Base-by-base conservation (phyloP, 116 monocot genomes). In the Trichopus zeylanicus region DNA sequence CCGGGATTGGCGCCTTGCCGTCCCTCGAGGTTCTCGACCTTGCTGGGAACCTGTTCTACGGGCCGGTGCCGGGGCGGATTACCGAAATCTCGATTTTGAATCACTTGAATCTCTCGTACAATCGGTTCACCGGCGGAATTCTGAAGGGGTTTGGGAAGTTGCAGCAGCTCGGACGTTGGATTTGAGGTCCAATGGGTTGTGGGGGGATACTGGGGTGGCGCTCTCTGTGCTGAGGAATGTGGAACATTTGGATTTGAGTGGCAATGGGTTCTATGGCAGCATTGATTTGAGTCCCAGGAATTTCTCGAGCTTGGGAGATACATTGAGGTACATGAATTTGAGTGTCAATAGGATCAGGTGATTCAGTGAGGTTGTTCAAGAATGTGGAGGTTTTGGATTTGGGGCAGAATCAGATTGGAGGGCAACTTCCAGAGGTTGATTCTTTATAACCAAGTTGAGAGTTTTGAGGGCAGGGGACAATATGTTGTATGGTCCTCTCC, bases 331-430 rank as follows among this genome's bases (percentile, higher is more conserved):
- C 59, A 23, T 97, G 61, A 87, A 91, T 55, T 57, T 97, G 64
- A 87, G 87, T 51, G 58, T 30, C 32, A 97, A 97, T 63, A 29
- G 27, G 61, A 55, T 97, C n/a, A 30, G 26, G 18, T 4, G 79
- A 73, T 48, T 37, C 73, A 7, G 46, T 91, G 48, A 11, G 3
- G 27, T 15, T 71, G 67, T 91, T 97, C 52, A 74, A 59, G 79
- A 97, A 74, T 33, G 42, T 97, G 51, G 84, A 77, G 65, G 49
- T 75, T 20, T 46, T 97, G 63, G 97, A 97, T 78, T 71, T 91
- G 62, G 62, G 77, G 53, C 12, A 57, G 51, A 97, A 84, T 71
- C 48, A 31, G 57, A 59, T 97, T 13, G 62, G 23, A 42, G 97
- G 91, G 37, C 66, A 75, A 65, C 65, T 97, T n/a, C 95, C 87